Conservation (phyloP, 768 basidiomycete species). For the Panaeolus cyanescens region DNA sequence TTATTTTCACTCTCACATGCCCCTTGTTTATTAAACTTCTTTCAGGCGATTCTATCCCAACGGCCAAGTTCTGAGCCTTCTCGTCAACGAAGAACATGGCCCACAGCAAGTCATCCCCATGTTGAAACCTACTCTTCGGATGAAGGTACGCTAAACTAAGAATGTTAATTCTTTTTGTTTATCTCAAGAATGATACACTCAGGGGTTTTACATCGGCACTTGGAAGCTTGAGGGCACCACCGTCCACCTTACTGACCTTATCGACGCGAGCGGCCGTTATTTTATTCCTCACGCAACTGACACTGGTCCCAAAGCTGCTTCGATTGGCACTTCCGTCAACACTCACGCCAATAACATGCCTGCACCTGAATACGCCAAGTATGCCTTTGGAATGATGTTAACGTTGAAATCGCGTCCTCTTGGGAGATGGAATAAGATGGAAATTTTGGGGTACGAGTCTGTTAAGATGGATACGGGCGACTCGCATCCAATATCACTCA, state of each 20-base stretch:
- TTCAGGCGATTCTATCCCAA: constrained; percentile 83
- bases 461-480: constrained; percentile 80
- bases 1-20: background rate
- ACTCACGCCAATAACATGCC: constrained; percentile 9
- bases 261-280: constrained; percentile 52
- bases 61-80: constrained; percentile 82
- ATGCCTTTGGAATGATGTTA: constrained; percentile 76
- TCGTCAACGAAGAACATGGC: constrained; percentile 75
- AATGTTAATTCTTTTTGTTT: background rate
- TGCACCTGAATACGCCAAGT: constrained; percentile 39
- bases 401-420: constrained; percentile 71
- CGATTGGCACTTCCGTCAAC: constrained; percentile 9
- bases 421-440: constrained; percentile 86
- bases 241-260: constrained; percentile 63
- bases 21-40: background rate
- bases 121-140: constrained; percentile 74
- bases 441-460: constrained; percentile 72
- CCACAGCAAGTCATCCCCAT: constrained; percentile 76
- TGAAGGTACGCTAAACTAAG: constrained; percentile 53
- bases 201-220: constrained; percentile 74
- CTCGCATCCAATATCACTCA: constrained; percentile 64
- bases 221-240: constrained; percentile 70
- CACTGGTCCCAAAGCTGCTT: constrained; percentile 6
- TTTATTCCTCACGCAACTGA: constrained; percentile 21
- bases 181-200: background rate